Evolutionary conservation across 2,329 filamentous ascomycete genomes (phyloP).

Genomic region (Aureobasidium leucospermi): DNA sequence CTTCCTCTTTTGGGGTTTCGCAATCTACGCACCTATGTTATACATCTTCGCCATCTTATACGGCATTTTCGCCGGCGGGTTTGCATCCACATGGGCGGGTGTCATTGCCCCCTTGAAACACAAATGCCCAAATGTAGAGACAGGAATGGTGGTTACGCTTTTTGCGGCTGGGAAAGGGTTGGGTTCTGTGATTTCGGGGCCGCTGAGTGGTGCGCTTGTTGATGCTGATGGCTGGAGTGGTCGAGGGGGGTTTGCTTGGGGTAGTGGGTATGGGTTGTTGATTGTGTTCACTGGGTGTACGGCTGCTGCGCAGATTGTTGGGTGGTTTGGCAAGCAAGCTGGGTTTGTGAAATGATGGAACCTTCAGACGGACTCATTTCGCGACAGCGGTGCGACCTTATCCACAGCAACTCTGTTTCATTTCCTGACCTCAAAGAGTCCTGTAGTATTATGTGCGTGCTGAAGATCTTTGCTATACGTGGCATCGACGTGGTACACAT

Average conservation of each 20-base stretch:
- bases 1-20: slow-evolving; percentile 40
- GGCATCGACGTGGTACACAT: no score
- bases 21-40: slow-evolving; percentile 34
- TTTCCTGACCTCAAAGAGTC: no score
- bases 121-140: slow-evolving; percentile 28
- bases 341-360: no score
- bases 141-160: slow-evolving; percentile 42
- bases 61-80: slow-evolving; percentile 35
- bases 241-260: no score
- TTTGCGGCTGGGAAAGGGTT: slow-evolving; percentile 45
- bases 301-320: slow-evolving; percentile 18
- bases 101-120: slow-evolving; percentile 20
- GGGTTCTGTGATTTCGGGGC: slow-evolving; percentile 46
- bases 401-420: no score
- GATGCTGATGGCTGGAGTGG: slow-evolving; percentile 20
- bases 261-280: slow-evolving; percentile 24
- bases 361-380: no score
- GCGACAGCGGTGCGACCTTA: no score
- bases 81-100: slow-evolving; percentile 29
- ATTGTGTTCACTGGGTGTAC: slow-evolving; percentile 37
- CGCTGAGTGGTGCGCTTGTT: slow-evolving; percentile 19
- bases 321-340: no score
- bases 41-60: slow-evolving; percentile 38
- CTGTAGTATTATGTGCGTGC: no score
- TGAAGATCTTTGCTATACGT: no score